Conservation (phyloP, 192 early-diverging fungal species). For the Coemansia sp. region DNA sequence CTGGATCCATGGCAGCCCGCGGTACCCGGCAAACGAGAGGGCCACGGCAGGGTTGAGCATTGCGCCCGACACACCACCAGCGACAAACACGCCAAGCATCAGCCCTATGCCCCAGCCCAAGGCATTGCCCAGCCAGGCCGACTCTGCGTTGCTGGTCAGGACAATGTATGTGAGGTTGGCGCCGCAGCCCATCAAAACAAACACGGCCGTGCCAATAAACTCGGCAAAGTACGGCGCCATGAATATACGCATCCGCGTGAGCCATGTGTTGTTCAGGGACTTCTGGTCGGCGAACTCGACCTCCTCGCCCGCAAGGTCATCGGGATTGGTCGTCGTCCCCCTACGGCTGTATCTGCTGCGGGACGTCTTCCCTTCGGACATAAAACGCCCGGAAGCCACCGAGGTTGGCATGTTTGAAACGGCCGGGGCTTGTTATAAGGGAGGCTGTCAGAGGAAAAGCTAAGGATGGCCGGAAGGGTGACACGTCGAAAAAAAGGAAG, state of each 20-base stretch:
- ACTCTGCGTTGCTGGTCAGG: constrained; percentile 35
- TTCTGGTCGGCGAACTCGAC: constrained; percentile 42
- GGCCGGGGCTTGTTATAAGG: no score
- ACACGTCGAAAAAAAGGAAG: no score
- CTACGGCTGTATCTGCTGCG: constrained; percentile 6
- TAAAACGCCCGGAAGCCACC: constrained; percentile 6
- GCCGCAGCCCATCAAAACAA: constrained; percentile 46
- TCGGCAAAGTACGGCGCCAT: constrained; percentile 48
- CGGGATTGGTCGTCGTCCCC: constrained; percentile 9
- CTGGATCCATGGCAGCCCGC: constrained; percentile 50
- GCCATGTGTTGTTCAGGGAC: constrained; percentile 24
- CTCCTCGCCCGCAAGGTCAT: constrained; percentile 38
- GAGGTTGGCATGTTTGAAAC: constrained; percentile 9
- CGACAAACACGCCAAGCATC: constrained; percentile 43
- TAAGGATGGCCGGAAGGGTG: no score
- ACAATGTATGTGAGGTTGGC: constrained; percentile 39
- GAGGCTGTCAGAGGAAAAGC: no score
- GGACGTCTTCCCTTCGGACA: constrained; percentile 3
- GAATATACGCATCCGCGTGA: constrained; percentile 43
- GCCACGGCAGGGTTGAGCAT: constrained; percentile 52
- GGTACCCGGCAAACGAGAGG: constrained; percentile 44
- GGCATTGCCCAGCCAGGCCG: constrained; percentile 49
- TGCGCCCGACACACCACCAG: constrained; percentile 42
- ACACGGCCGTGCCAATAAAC: constrained; percentile 44
- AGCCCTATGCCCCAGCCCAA: constrained; percentile 51